Evolutionary conservation across 345 rosid genomes (phyloP), one percentile per base, ranked within the genome.

Genomic region (Acer saccharum): DNA sequence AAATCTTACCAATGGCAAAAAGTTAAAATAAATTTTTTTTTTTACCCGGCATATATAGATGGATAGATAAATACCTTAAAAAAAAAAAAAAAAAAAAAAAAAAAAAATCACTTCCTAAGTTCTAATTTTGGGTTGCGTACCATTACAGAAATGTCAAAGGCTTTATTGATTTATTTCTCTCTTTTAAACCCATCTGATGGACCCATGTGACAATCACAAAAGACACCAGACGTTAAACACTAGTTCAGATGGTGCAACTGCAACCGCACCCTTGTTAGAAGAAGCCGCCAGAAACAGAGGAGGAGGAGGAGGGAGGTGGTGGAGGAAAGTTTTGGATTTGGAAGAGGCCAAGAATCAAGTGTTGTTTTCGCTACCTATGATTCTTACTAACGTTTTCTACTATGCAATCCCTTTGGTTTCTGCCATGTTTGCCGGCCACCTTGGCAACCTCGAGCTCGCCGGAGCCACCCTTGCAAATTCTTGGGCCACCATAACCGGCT

Each of bases 381-480:
- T 88, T 41, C 81, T 91, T 13, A 84, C 91, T 21, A 94, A 86
- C 77, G 76, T 86, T 71, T 89, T 83, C 81, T 85, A 84, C 74
- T 92, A 82, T 39, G 80, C 83, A 13, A 86, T 91, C 48, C 76
- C 93, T 35, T 72, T 92, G 72, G 90, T 88, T 3, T 94, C 98
- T 46, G 93, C 90, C 62, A 94, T 94, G 96, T 87, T 90, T 21
- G 94, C 95, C 63, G 93, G 94, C 57, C 96, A 90, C 73, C 90
- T 89, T 9, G 96, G 97, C n/a, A 72, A 88, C 63, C 91, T 85
- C 23, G 82, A 93, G 66, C 97, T 94, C 2, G 96, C 98, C n/a
- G 93, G 93, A 20, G 89, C 98, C 76, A 91, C 98, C 41, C 94
- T 94, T 17, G 97, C 92, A 81, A 93, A 91, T 81, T 90, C 95